Conservation (phyloP, 768 basidiomycete genomes). For the Hirschioporus abietinus region DNA sequence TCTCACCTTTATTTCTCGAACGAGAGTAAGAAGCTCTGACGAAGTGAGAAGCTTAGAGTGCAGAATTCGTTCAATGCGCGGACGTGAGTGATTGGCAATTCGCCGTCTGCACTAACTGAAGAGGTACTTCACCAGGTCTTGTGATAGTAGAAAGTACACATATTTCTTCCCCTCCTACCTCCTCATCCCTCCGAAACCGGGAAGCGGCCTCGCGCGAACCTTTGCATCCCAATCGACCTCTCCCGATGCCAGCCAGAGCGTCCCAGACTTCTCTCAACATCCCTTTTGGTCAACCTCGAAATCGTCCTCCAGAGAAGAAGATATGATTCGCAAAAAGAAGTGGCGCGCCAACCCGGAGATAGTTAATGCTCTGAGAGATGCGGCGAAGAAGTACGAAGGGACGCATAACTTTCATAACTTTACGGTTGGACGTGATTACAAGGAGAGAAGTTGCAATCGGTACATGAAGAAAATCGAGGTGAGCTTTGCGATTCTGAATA, state of each 20-base stretch:
- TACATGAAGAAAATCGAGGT: conserved; percentile 88
- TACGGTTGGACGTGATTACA: conserved; percentile 81
- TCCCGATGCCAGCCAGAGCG: conserved; percentile 13
- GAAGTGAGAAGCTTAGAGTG: conserved; percentile 44
- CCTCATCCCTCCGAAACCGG: conserved; percentile 84
- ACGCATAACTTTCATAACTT: conserved; percentile 99
- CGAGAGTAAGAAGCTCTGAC: neutral
- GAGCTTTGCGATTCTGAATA: conserved; percentile 4
- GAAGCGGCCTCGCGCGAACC: conserved; percentile 49
- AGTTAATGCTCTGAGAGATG: conserved; percentile 48
- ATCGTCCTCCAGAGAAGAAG: conserved; percentile 37
- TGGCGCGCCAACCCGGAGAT: conserved; percentile 61
- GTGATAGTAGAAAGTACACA: conserved; percentile 95
- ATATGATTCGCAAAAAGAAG: conserved; percentile 57
- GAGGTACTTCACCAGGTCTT: conserved; percentile 50
- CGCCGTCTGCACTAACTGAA: conserved; percentile 1
- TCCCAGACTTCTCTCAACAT: conserved; percentile 29
- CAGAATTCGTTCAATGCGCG: conserved; percentile 83
- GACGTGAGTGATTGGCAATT: conserved; percentile 37
- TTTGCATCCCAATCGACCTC: conserved; percentile 31
- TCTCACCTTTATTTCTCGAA: conserved; percentile 11
- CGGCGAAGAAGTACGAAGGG: conserved; percentile 67
- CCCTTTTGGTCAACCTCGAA: conserved; percentile 55
- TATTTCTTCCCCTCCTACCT: conserved; percentile 95
- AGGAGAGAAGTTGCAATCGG: conserved; percentile 78